A percentile compares a stretch with the other conserved stretches of the same genome.
Evolutionary conservation across 2,329 filamentous ascomycete species (phyloP).

Genomic region (Colletotrichum horii): DNA sequence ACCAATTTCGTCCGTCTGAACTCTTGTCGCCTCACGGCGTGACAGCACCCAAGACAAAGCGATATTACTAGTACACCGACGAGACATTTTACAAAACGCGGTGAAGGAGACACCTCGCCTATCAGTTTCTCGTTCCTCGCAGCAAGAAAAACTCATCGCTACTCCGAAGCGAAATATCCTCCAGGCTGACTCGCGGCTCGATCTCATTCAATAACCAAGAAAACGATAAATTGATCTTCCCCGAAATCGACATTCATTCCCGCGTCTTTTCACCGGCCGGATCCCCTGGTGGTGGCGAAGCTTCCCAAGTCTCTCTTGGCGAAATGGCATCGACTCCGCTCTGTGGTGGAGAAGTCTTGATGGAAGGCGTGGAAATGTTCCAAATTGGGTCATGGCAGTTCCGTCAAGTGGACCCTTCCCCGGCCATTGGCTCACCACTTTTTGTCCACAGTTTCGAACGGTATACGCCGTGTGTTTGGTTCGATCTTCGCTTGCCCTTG

Average conservation of each 20-base stretch:
- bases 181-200: background rate
- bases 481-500: background rate
- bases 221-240: background rate
- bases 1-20: background rate
- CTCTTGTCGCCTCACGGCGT: background rate
- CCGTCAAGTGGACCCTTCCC: conserved; percentile 1
- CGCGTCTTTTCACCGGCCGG: background rate
- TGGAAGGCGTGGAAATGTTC: background rate
- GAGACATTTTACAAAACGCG: background rate
- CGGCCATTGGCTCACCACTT: background rate
- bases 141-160: background rate
- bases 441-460: background rate
- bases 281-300: conserved; percentile 16
- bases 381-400: background rate
- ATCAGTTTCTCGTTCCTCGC: background rate
- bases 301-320: conserved; percentile 10
- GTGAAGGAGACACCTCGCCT: background rate
- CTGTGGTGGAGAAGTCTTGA: background rate
- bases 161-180: background rate
- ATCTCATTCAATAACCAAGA: background rate
- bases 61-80: background rate
- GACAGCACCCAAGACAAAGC: background rate
- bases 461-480: background rate
- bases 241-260: background rate
- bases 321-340: background rate